Evolutionary conservation across 176 grass and related monocot species (phyloP).

Genomic region (Pharus latifolius): DNA sequence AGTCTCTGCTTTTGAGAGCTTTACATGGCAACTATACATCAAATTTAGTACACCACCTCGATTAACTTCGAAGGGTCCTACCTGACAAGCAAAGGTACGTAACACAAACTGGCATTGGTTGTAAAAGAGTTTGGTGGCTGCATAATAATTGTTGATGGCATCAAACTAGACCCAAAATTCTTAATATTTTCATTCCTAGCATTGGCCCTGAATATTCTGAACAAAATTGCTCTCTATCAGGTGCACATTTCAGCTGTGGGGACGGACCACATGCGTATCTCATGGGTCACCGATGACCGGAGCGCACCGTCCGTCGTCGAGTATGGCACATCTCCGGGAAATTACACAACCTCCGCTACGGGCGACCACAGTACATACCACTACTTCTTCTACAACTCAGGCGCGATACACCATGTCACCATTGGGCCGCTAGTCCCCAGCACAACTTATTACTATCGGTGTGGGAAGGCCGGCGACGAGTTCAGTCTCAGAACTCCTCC

Average conservation of each 20-base stretch:
- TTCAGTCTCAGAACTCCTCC: constrained; percentile 68
- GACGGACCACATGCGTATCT: constrained; percentile 36
- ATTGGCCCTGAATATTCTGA: no score
- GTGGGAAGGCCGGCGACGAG: constrained; percentile 38
- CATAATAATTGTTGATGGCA: no score
- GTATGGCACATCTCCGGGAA: constrained; percentile 33
- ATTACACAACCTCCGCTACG: not conserved
- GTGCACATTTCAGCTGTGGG: constrained; percentile 43
- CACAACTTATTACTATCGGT: constrained; percentile 77
- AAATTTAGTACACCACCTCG: no score
- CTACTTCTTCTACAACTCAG: constrained; percentile 61
- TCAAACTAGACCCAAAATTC: no score
- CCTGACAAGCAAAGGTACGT: no score
- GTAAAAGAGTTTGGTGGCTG: no score
- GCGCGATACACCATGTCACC: constrained; percentile 64
- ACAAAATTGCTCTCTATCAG: not conserved
- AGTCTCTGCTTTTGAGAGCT: no score
- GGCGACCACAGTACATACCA: constrained; percentile 42
- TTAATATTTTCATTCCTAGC: not conserved
- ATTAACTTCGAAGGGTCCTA: no score
- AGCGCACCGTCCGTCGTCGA: constrained; percentile 28
- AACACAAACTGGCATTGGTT: no score
- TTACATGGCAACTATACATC: no score
- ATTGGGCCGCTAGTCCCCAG: constrained; percentile 45
- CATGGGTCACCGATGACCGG: constrained; percentile 47